A percentile compares a stretch with the other conserved stretches of the same genome.
phyloP scores from a whole-genome alignment of 805 yeast genomes.

The Ogataea populi-albae region DNA sequence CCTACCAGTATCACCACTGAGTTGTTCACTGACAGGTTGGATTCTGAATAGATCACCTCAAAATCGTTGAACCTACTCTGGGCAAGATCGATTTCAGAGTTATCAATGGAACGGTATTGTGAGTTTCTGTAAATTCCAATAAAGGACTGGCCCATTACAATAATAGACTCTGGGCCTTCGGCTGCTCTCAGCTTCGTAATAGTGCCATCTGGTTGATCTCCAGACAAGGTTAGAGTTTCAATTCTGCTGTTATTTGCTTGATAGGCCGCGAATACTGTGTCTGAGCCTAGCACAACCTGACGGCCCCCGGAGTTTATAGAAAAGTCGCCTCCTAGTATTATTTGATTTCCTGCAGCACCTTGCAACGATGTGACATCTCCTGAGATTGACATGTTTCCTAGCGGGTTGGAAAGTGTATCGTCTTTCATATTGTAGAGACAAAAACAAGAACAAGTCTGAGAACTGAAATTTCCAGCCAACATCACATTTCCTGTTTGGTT shows the following conservation, averaged over 20 bases:
- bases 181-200: slow-evolving; percentile 25
- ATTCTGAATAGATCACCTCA: slow-evolving; percentile 29
- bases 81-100: slow-evolving; percentile 23
- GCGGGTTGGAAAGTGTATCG: slow-evolving; percentile 52
- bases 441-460: slow-evolving; percentile 50
- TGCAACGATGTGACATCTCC: slow-evolving; percentile 58
- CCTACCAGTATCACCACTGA: slow-evolving; percentile 60
- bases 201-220: slow-evolving; percentile 32
- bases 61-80: slow-evolving; percentile 43
- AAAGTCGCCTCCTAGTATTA: slow-evolving; percentile 53
- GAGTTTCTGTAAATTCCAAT: slow-evolving; percentile 45
- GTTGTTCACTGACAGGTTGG: slow-evolving; percentile 40
- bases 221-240: slow-evolving; percentile 16
- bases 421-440: slow-evolving; percentile 61
- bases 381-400: slow-evolving; percentile 26
- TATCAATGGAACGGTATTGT: slow-evolving; percentile 45
- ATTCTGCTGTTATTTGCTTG: slow-evolving; percentile 44
- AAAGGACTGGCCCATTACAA: slow-evolving; percentile 40
- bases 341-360: slow-evolving; percentile 39
- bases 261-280: slow-evolving; percentile 48
- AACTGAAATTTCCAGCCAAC: slow-evolving; percentile 71
- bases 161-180: slow-evolving; percentile 27
- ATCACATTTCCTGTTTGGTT: slow-evolving; percentile 45
- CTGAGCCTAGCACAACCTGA: not conserved
- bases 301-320: slow-evolving; percentile 25